Conservation (phyloP, 192 early-diverging fungal species). For the Coemansia sp. region DNA sequence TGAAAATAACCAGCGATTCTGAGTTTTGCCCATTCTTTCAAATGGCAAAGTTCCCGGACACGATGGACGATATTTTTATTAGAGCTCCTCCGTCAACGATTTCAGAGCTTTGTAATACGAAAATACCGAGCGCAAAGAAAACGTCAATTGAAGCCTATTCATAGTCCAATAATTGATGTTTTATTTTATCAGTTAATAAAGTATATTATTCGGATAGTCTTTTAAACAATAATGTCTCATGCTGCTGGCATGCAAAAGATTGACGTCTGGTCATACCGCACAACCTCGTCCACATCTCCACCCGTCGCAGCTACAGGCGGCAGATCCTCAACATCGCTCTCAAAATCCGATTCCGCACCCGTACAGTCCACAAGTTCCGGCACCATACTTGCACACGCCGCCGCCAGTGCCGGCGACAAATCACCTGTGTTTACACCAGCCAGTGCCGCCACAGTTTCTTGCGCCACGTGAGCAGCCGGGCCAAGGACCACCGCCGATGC, state of each 20-base stretch:
- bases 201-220: too few species aligned
- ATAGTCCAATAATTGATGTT: too few species aligned
- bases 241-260: constrained; percentile 16
- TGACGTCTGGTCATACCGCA: constrained; percentile 18
- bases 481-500: constrained; percentile 12
- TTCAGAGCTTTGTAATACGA: not conserved
- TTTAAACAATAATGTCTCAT: not conserved
- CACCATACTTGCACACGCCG: constrained; percentile 12
- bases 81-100: not conserved
- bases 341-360: constrained; percentile 37
- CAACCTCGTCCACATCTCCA: constrained; percentile 1
- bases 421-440: not conserved
- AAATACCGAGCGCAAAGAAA: too few species aligned
- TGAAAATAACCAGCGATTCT: not conserved
- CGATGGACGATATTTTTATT: not conserved
- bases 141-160: too few species aligned
- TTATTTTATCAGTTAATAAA: too few species aligned
- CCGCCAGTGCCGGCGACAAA: constrained; percentile 23
- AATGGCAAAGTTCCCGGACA: not conserved
- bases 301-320: not conserved
- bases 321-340: constrained; percentile 13
- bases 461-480: not conserved
- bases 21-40: not conserved
- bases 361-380: constrained; percentile 2
- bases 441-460: not conserved